Base-by-base conservation (phyloP, 257 asterid species). In the Lantana camara region DNA sequence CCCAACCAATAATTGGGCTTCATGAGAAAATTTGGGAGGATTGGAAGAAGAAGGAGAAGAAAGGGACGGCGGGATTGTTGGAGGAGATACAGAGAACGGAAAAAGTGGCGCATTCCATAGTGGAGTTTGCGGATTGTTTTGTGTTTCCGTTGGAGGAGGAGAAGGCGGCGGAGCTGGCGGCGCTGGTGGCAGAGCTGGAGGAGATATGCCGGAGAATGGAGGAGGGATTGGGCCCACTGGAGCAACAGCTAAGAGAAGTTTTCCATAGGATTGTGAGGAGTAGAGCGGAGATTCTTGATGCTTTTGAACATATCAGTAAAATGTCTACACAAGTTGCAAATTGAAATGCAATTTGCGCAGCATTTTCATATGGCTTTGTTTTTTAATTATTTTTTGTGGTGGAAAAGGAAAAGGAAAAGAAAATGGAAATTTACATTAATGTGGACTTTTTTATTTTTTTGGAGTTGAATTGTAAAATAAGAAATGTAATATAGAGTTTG, bases 201-300 rank as follows among this genome's bases (percentile, higher is more conserved):
- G 96, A 85, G 46, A 77, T 85, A 1, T 90, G 97, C 65, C 61
- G 61, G 65, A 80, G 65, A 60, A 82, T 90, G 96, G 96, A 90
- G 82, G 97, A 87, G 24, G 99, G 97, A 16, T 29, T 90, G 65
- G 84, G 74, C 7, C 95, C 99, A 0, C 75, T 93, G 5, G 91
- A 82, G 42, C 90, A 79, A 7, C 95, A 84, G 63, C 75, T 90
- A 21, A 84, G 95, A 16, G 92, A 93, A 54, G 96, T 93, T 73
- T 93, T 93, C 47, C 98, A 93, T 67, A 87, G 94, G 89, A 85
- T 92, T 64, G 96, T 93, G 52, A 89, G 85, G 82, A 89, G 98
- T 76, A 79, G 98, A 63, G 81, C 73, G 1, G 98, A 89, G 75
- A 75, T 90, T 49, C 80, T 87, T 60, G 97, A 93, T 47, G 85